phyloP scores from a whole-genome alignment of 1,284 basidiomycete genomes.

The Ganoderma multipileum region DNA sequence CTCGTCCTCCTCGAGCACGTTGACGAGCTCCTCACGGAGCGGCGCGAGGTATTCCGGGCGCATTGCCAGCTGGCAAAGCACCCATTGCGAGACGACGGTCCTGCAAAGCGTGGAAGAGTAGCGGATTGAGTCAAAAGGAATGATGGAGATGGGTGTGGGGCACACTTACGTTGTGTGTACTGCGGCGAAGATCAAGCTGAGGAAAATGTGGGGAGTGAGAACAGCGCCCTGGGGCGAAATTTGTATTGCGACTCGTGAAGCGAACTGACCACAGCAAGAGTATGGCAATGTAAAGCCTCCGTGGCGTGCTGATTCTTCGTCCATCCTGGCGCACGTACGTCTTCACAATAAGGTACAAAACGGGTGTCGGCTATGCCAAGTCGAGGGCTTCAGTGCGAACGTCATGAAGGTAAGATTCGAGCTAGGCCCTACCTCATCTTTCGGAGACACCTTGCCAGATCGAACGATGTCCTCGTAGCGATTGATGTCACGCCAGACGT shows the following conservation, averaged over 20 bases:
- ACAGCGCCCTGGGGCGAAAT: neutral
- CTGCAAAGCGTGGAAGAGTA: slow-evolving; percentile 21
- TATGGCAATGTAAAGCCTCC: slow-evolving; percentile 31
- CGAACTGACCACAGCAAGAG: slow-evolving; percentile 32
- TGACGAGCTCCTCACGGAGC: slow-evolving; percentile 50
- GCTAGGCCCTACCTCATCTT: slow-evolving; percentile 26
- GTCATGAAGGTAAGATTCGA: neutral
- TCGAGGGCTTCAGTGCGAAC: neutral
- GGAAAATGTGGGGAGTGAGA: slow-evolving; percentile 1
- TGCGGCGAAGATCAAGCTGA: slow-evolving; percentile 45
- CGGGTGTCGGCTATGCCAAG: slow-evolving; percentile 27
- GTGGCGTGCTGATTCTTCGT: slow-evolving; percentile 27
- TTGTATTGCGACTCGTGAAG: neutral
- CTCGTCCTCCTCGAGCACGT: slow-evolving; percentile 36
- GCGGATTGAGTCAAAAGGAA: neutral
- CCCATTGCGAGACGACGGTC: slow-evolving; percentile 45
- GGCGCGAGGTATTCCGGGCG: slow-evolving; percentile 48
- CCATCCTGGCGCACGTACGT: slow-evolving; percentile 29
- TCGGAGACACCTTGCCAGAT: slow-evolving; percentile 24
- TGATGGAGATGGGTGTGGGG: neutral
- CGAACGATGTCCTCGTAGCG: slow-evolving; percentile 28
- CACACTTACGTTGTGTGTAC: slow-evolving; percentile 45
- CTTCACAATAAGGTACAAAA: slow-evolving; percentile 34
- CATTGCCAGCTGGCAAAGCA: slow-evolving; percentile 51
- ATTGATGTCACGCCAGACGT: slow-evolving; percentile 33